Evolutionary conservation across 1,284 basidiomycete species (phyloP).

Genomic region (Porodaedalea pini): DNA sequence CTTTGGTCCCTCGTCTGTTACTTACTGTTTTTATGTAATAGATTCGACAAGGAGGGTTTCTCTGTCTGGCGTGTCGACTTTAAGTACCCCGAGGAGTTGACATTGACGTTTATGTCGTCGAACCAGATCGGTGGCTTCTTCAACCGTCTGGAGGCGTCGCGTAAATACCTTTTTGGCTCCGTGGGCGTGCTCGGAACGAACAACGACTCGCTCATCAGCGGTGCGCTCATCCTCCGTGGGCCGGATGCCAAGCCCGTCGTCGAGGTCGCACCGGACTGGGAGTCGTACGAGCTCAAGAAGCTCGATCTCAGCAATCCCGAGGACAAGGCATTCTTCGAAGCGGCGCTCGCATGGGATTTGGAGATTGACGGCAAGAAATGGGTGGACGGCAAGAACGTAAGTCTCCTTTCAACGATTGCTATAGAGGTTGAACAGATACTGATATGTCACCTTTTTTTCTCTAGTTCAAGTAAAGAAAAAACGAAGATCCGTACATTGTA

Average conservation of each 20-base stretch:
- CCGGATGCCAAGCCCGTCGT: slow-evolving; percentile 67
- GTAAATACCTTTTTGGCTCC: slow-evolving; percentile 94
- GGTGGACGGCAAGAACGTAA: slow-evolving; percentile 83
- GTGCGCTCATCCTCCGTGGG: slow-evolving; percentile 82
- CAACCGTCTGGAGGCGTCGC: slow-evolving; percentile 91
- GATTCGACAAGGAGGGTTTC: slow-evolving; percentile 90
- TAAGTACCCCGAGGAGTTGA: slow-evolving; percentile 97
- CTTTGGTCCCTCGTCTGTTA: slow-evolving; percentile 20
- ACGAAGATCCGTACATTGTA: slow-evolving; percentile 2
- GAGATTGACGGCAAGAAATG: slow-evolving; percentile 82
- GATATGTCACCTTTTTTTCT: neutral
- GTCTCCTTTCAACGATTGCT: slow-evolving; percentile 29
- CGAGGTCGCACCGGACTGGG: slow-evolving; percentile 87
- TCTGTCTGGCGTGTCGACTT: slow-evolving; percentile 91
- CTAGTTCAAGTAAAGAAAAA: slow-evolving; percentile 16
- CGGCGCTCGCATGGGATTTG: slow-evolving; percentile 87
- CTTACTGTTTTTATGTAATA: slow-evolving; percentile 34
- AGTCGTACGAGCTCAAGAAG: slow-evolving; percentile 81
- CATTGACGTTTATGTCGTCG: slow-evolving; percentile 88
- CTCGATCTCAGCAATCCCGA: slow-evolving; percentile 64
- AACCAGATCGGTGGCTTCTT: slow-evolving; percentile 93
- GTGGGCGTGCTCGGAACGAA: slow-evolving; percentile 83
- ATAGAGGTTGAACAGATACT: neutral
- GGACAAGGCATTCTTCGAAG: slow-evolving; percentile 88
- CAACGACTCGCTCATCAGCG: slow-evolving; percentile 77